These are phyloP conservation scores for Pyrenophora teres DNA, from an alignment of 2,329 filamentous ascomycete genomes.

Conservation along the genomic window DNA sequence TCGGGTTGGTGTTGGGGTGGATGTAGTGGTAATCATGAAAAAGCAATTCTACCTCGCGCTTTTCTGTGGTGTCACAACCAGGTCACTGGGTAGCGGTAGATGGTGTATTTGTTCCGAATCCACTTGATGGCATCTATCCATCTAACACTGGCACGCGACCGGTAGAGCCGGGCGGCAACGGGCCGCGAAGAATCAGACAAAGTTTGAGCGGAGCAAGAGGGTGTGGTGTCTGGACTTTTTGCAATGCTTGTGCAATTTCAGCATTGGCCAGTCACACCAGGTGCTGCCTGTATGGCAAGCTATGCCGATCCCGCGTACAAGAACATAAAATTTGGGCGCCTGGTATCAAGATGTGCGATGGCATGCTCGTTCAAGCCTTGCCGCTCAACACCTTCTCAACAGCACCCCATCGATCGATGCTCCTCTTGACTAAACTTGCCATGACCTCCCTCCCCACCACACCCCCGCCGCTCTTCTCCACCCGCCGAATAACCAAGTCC, in stretches of 20 bases:
- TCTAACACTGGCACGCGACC: background rate
- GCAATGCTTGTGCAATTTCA: too few species aligned
- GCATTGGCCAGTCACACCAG: too few species aligned
- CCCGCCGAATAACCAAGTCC: constrained; percentile 70
- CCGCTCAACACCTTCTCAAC: constrained; percentile 46
- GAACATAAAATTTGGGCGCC: too few species aligned
- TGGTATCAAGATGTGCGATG: too few species aligned
- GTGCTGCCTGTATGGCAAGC: too few species aligned
- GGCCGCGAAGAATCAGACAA: background rate
- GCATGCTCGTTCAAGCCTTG: constrained; percentile 7
- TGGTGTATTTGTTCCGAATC: too few species aligned
- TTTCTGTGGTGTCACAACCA: too few species aligned
- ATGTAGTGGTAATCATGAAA: too few species aligned
- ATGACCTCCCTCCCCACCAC: constrained; percentile 68
- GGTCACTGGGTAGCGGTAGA: too few species aligned
- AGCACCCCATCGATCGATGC: constrained; percentile 68
- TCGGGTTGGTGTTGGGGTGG: background rate
- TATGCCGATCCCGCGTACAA: too few species aligned
- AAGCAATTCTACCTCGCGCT: too few species aligned
- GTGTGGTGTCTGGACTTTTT: background rate
- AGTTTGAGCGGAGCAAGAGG: background rate
- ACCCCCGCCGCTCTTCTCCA: constrained; percentile 85
- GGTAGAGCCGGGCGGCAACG: constrained; percentile 1
- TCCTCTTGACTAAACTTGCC: constrained; percentile 62
- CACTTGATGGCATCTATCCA: background rate